Evolutionary conservation across 148 eudicot genomes (phyloP), one percentile per base, ranked within the genome.

Genomic region (Spergularia marina): DNA sequence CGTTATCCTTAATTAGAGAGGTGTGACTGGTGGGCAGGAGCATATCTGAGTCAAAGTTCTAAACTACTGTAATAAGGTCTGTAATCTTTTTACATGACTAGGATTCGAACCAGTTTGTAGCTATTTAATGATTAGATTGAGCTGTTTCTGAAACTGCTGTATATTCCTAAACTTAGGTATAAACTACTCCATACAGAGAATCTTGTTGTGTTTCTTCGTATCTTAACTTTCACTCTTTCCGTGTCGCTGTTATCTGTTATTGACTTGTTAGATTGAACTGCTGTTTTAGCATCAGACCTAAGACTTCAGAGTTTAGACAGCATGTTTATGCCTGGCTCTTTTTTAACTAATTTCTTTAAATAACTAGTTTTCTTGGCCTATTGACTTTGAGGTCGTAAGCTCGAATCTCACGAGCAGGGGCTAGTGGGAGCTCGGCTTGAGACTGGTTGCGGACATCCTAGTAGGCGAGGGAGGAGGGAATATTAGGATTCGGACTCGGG

Each of bases 71-170:
- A n/a, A 44, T 6, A n/a, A 44, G 36, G 16, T 12, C 71, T 41
- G 69, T 23, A 16, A 68, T 34, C 71, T 49, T 52, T 52, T 65
- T 68, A 21, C 40, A 68, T 49, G 53, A 68, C 71, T 68, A 68
- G 23, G 56, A 49, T 49, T 68, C 20, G 71, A 20, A 68, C 71
- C 53, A 51, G 17, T 68, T 20, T 49, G 71, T 11, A 25, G 71
- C 30, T 21, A 18, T 68, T 18, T 68, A 68, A 68, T 68, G 4
- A 68, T 68, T 68, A 51, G 9, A 51, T 68, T 49, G 52, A 51
- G 55, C 14, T 49, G 23, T 49, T 49, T 36, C 17, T 68, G 30
- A 21, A 68, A 68, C 71, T 68, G 51, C 52, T 55, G 21, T 68
- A 51, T 49, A 36, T 68, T 49, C 20, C 69, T 44, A 44, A 65